Percentiles rank a stretch among this genome's conserved stretches.
phyloP scores from a whole-genome alignment of 163 green algal species.

The Coccomyxa subellipsoidea region DNA sequence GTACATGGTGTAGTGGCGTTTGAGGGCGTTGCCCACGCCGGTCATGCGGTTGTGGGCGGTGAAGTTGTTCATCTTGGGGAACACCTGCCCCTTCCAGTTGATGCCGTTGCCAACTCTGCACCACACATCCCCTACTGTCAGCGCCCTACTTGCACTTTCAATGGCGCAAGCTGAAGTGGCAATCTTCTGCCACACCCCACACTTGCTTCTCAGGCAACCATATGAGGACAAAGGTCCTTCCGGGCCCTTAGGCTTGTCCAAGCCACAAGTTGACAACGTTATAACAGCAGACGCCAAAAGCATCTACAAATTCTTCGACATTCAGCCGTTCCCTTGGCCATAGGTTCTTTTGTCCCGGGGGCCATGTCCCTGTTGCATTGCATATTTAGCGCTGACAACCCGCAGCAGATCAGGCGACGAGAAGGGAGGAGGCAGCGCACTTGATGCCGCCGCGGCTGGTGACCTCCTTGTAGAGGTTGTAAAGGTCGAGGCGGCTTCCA shows the following conservation, averaged over 20 bases:
- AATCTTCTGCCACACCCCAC: too few species aligned
- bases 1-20: slow-evolving; percentile 59
- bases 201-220: too few species aligned
- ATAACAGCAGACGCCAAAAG: too few species aligned
- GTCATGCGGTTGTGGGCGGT: slow-evolving; percentile 43
- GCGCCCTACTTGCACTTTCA: too few species aligned
- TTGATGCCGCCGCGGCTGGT: slow-evolving; percentile 12
- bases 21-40: slow-evolving; percentile 57
- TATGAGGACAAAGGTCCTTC: too few species aligned
- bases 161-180: too few species aligned
- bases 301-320: too few species aligned
- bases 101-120: slow-evolving; percentile 65
- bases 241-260: too few species aligned
- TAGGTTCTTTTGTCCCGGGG: too few species aligned
- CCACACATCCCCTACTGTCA: not conserved
- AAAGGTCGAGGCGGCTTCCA: slow-evolving; percentile 59
- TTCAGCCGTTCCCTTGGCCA: too few species aligned
- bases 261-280: too few species aligned
- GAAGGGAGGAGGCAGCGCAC: not conserved
- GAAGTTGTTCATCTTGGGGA: slow-evolving; percentile 52
- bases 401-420: too few species aligned
- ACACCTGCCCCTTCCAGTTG: slow-evolving; percentile 82
- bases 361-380: not conserved
- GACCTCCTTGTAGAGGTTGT: slow-evolving; percentile 59
- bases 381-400: not conserved